Evolutionary conservation across 495 filamentous ascomycete genomes (phyloP), one percentile per base, ranked within the genome.

Genomic region (Penicillium arizonense): DNA sequence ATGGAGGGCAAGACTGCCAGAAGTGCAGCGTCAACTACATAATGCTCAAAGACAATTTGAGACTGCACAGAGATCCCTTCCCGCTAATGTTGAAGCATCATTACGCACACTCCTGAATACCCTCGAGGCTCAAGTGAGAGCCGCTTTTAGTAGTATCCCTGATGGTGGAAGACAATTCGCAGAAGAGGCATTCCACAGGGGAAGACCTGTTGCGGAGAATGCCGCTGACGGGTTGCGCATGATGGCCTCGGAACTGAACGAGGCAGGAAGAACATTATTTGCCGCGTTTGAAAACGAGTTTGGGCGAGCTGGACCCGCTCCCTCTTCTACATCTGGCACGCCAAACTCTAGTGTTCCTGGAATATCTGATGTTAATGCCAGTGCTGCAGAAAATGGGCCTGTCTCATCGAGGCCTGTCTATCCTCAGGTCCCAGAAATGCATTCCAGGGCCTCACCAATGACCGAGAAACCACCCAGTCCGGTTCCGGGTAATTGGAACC

Each of bases 191-290:
- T 62, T 72, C 16, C 63, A 69, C 24, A 64, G 68, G 9, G 71
- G 76, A 34, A 57, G 69, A 23, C 72, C 73, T 28, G 62, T 73
- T 21, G 63, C 78, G 33, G 73, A 77, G 34, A 65, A 63, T 21
- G 62, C 76, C 5, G 65, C 74, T 0, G 67, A 74, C 30, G 68
- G 67, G 39, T 59, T 82, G 35, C 70, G 67, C 33, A 63, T 61
- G 36, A 65, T 82, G 56, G 76, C 76, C 14, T 64, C 65, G 14
- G 73, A 75, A 10, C 59, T 83, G 47, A 77, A 75, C 20, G 64
- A 76, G 47, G 67, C 76, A 30, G 70, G 73, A 7, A 66, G 66
- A 44, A 71, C 73, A 10, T 50, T 77, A 21, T 72, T 71, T 42
- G 61, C 70, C 3, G 65, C 68, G 5, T 75, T 77, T 35, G 72